Conservation (phyloP, 2,329 filamentous ascomycete species). For the Aureobasidium subglaciale region DNA sequence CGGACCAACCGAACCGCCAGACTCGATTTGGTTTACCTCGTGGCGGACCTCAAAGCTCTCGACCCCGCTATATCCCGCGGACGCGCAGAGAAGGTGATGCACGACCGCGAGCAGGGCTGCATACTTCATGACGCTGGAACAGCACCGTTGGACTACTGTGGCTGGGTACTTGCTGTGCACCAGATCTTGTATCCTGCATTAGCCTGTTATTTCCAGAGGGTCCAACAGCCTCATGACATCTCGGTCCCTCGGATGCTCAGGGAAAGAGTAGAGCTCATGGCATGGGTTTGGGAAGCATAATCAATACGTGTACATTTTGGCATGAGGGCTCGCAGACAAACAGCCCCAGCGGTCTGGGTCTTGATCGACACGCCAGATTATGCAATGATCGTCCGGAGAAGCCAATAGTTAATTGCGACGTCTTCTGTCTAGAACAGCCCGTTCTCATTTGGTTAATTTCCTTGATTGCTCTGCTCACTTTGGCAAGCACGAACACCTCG, state of each 20-base stretch:
- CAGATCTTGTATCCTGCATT: not conserved
- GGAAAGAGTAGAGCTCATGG: not conserved
- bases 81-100: not conserved
- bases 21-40: conserved; percentile 3
- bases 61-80: conserved; percentile 10
- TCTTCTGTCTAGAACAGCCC: conserved; percentile 6
- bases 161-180: not conserved
- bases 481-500: not conserved
- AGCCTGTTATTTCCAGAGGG: not conserved
- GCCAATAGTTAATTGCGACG: conserved; percentile 6
- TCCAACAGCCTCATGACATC: not conserved
- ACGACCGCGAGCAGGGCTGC: not conserved
- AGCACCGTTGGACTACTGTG: conserved; percentile 3
- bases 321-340: not conserved
- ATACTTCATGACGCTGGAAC: conserved; percentile 5
- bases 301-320: not conserved
- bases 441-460: not conserved
- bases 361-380: conserved; percentile 1
- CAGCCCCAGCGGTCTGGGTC: not conserved
- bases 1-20: conserved; percentile 1
- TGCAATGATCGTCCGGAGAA: conserved; percentile 7
- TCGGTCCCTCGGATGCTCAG: not conserved
- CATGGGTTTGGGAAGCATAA: not conserved
- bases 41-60: conserved; percentile 4
- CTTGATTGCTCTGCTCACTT: conserved; percentile 3